Percentiles rank a stretch among this genome's conserved stretches.
Conservation (phyloP, 2,329 filamentous ascomycete genomes). For the Talaromyces sp. region DNA sequence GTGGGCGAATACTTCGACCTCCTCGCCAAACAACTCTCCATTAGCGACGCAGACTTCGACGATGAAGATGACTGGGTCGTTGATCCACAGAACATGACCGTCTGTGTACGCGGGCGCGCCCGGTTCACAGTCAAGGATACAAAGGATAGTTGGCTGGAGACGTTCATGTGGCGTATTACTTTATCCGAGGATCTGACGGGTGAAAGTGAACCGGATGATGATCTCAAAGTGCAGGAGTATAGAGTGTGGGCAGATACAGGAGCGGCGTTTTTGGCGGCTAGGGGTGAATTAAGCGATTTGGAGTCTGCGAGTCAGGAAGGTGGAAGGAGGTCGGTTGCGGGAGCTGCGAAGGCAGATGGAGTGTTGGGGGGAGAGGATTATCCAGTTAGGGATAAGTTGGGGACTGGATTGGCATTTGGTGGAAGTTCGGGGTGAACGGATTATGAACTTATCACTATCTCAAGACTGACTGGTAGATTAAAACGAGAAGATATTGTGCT, state of each 20-base stretch:
- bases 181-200: slow-evolving; percentile 26
- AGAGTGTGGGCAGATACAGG: slow-evolving; percentile 43
- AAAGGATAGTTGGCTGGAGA: slow-evolving; percentile 37
- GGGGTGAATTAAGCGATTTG: slow-evolving; percentile 20
- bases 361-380: slow-evolving; percentile 5
- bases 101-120: slow-evolving; percentile 31
- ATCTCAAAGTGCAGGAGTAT: slow-evolving; percentile 36
- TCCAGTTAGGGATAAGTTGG: slow-evolving; percentile 18
- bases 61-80: slow-evolving; percentile 33
- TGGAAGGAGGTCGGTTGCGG: slow-evolving; percentile 10
- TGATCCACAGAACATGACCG: slow-evolving; percentile 28
- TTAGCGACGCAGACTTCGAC: slow-evolving; percentile 36
- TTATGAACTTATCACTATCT: background rate
- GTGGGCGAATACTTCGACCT: slow-evolving; percentile 35
- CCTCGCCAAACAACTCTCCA: slow-evolving; percentile 26
- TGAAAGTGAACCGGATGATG: slow-evolving; percentile 11
- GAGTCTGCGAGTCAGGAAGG: slow-evolving; percentile 2
- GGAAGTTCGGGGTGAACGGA: slow-evolving; percentile 18
- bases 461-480: background rate
- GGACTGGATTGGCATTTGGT: slow-evolving; percentile 20
- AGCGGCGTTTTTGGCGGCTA: slow-evolving; percentile 38
- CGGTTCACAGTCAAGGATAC: slow-evolving; percentile 32
- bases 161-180: slow-evolving; percentile 36
- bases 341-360: slow-evolving; percentile 11
- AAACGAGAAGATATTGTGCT: background rate